Conservation (phyloP, 768 basidiomycete genomes). For the Megacollybia marginata region DNA sequence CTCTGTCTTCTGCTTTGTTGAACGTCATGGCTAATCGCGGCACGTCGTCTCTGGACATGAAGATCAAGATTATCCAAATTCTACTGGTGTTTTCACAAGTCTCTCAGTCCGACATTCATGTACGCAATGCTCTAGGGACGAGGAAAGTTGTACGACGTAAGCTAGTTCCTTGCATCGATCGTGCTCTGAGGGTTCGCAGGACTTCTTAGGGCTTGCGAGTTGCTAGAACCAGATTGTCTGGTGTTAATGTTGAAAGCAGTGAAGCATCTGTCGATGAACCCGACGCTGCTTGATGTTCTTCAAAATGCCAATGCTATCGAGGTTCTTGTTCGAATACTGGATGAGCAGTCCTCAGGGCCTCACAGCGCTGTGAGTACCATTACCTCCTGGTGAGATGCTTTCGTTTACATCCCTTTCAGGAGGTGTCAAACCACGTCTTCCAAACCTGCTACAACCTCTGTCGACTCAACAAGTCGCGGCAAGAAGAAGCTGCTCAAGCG, state of each 20-base stretch:
- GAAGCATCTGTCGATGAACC: conserved; percentile 93
- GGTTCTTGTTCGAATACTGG: conserved; percentile 78
- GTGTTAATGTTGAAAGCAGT: conserved; percentile 89
- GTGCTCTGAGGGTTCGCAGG: conserved; percentile 36
- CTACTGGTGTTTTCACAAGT: conserved; percentile 90
- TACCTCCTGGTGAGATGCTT: neutral
- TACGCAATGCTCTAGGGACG: conserved; percentile 86
- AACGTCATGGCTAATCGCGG: conserved; percentile 78
- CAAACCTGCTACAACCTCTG: conserved; percentile 97
- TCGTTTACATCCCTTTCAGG: conserved; percentile 36
- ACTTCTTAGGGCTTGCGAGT: conserved; percentile 77
- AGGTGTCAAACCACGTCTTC: conserved; percentile 96
- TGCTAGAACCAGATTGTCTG: conserved; percentile 82
- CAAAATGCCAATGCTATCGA: conserved; percentile 96
- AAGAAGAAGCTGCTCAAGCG: conserved; percentile 95
- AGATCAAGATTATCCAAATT: conserved; percentile 85
- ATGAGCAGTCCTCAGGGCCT: conserved; percentile 69
- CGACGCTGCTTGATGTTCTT: conserved; percentile 82
- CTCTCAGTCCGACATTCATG: conserved; percentile 91
- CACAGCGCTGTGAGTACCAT: conserved; percentile 64
- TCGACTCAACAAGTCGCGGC: conserved; percentile 86
- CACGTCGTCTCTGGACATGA: conserved; percentile 62
- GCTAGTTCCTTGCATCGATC: conserved; percentile 20
- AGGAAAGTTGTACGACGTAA: conserved; percentile 83
- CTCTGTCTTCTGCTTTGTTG: conserved; percentile 81